These are phyloP conservation scores for Trichosporon sp. DNA, from an alignment of 1,284 basidiomycete genomes.

Conservation along the genomic window DNA sequence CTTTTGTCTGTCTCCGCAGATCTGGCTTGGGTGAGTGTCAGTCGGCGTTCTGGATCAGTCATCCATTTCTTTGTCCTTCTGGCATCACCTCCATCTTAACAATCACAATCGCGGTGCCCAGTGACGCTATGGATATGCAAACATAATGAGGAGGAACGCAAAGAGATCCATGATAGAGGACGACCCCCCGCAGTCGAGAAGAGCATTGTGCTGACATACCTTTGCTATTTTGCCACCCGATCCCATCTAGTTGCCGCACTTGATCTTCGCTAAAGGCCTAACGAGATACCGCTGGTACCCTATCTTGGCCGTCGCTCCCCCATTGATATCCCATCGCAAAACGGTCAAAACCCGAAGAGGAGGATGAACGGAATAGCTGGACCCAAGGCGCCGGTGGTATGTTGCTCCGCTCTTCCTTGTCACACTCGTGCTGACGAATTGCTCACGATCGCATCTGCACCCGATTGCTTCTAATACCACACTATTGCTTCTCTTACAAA, in stretches of 20 bases:
- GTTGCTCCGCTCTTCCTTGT: neutral
- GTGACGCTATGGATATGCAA: neutral
- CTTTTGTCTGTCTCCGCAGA: neutral
- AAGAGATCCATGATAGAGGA: neutral
- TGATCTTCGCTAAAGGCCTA: neutral
- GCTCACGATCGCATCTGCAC: neutral
- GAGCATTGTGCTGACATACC: neutral
- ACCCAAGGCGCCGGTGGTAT: slow-evolving; percentile 32
- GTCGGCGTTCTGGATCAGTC: neutral
- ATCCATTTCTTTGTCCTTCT: neutral
- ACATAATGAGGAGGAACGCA: neutral
- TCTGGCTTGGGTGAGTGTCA: slow-evolving; percentile 1
- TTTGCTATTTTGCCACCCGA: slow-evolving; percentile 6
- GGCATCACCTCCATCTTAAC: neutral
- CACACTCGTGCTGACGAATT: neutral
- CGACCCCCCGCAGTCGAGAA: neutral
- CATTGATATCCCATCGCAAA: neutral
- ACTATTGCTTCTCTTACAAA: neutral
- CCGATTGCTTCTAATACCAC: too few species aligned
- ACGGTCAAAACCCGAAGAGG: neutral
- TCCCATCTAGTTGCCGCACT: neutral
- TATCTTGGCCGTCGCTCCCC: neutral
- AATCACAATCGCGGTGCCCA: neutral
- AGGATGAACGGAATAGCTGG: slow-evolving; percentile 32
- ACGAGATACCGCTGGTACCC: neutral